phyloP scores from a whole-genome alignment of 2,329 filamentous ascomycete species.

The Microcyclospora tardicrescens region DNA sequence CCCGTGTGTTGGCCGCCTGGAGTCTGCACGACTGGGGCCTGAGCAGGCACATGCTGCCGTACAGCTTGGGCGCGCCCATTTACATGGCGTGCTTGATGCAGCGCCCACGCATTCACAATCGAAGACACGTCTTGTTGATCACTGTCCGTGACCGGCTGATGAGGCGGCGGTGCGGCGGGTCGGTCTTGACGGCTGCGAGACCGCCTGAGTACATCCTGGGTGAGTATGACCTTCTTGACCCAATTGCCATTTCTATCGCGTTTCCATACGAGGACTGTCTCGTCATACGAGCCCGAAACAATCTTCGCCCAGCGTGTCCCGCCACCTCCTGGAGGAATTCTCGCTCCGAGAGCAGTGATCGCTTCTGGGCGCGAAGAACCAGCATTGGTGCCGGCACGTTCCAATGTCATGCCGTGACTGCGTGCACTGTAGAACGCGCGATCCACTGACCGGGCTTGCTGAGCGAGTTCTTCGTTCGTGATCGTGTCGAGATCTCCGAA shows the following conservation, averaged over 20 bases:
- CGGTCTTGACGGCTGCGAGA: constrained; percentile 1
- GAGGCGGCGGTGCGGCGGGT: constrained; percentile 3
- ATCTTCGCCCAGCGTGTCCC: constrained; percentile 87
- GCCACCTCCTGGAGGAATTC: constrained; percentile 79
- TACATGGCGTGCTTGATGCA: constrained; percentile 8
- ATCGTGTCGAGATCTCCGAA: constrained; percentile 73
- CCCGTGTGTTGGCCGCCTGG: constrained; percentile 3
- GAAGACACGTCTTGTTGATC: neutral
- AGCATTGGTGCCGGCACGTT: constrained; percentile 40
- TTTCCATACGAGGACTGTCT: constrained; percentile 90
- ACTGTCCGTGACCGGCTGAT: neutral
- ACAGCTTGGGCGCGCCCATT: constrained; percentile 6
- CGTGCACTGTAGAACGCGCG: constrained; percentile 53
- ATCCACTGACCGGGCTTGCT: constrained; percentile 62
- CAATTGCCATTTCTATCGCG: constrained; percentile 63
- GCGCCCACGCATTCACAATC: constrained; percentile 1
- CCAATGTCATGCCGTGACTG: constrained; percentile 30
- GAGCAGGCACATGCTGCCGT: constrained; percentile 7
- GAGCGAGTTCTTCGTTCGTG: constrained; percentile 59
- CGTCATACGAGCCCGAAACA: constrained; percentile 91
- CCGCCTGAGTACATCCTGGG: constrained; percentile 15
- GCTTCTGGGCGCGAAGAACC: constrained; percentile 64
- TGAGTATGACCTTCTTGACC: constrained; percentile 55
- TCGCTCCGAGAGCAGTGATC: constrained; percentile 69
- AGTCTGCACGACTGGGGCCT: constrained; percentile 3